Percentiles rank a stretch among this genome's conserved stretches.
phyloP scores from a whole-genome alignment of 2,329 filamentous ascomycete genomes.

The Ascomycota sp. region DNA sequence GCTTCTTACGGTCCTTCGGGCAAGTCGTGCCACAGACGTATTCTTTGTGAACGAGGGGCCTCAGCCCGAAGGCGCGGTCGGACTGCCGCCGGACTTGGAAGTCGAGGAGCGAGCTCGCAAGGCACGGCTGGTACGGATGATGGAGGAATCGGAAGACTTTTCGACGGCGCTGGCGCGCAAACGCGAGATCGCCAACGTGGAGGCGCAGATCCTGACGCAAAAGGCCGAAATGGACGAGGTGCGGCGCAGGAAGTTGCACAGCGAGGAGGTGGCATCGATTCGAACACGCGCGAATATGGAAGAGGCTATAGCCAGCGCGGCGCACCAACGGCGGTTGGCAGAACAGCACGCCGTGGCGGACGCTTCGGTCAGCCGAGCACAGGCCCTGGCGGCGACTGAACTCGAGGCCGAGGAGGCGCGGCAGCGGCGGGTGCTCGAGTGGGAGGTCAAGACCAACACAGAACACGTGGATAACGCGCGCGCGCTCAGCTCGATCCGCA shows the following conservation, averaged over 20 bases:
- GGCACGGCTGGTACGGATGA: slow-evolving; percentile 21
- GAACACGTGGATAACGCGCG: slow-evolving; percentile 25
- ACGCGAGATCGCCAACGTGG: slow-evolving; percentile 27
- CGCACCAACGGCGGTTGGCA: slow-evolving; percentile 14
- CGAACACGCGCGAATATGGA: slow-evolving; percentile 24
- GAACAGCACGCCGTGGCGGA: slow-evolving; percentile 26
- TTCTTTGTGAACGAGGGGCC: slow-evolving; percentile 30
- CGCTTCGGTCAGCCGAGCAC: slow-evolving; percentile 19
- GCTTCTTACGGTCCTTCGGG: slow-evolving; percentile 24
- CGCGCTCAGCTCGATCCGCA: slow-evolving; percentile 24
- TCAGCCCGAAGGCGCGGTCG: slow-evolving; percentile 29
- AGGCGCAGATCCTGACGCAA: slow-evolving; percentile 25
- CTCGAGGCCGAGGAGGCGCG: slow-evolving; percentile 20
- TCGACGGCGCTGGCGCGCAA: slow-evolving; percentile 22
- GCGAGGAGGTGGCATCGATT: slow-evolving; percentile 21
- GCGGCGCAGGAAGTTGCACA: slow-evolving; percentile 22
- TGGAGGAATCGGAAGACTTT: slow-evolving; percentile 26
- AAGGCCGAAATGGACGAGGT: slow-evolving; percentile 29
- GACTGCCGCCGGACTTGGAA: slow-evolving; percentile 27
- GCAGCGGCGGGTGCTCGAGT: slow-evolving; percentile 23
- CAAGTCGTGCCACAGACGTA: slow-evolving; percentile 28
- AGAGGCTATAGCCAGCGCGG: slow-evolving; percentile 15
- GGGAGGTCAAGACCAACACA: slow-evolving; percentile 22
- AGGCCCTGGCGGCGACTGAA: slow-evolving; percentile 23
- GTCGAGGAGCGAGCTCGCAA: slow-evolving; percentile 27